A percentile compares a stretch with the other conserved stretches of the same genome.
phyloP scores from a whole-genome alignment of 2,329 filamentous ascomycete genomes.

The Hypoxylon sp. region DNA sequence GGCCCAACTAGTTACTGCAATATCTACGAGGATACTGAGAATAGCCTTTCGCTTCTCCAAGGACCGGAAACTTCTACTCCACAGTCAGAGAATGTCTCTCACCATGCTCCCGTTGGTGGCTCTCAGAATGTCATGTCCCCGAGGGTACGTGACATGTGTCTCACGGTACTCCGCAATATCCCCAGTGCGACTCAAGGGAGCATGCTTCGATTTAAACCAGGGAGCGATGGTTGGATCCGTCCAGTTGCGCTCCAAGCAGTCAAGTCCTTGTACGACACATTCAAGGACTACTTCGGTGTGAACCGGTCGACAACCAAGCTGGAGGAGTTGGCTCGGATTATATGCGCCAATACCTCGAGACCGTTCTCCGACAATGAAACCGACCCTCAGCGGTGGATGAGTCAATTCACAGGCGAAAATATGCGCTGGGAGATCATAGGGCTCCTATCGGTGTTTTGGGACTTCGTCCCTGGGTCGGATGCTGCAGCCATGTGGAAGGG shows the following conservation, averaged over 20 bases:
- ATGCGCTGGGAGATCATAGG: constrained; percentile 63
- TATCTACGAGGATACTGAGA: constrained; percentile 61
- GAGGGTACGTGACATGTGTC: constrained; percentile 56
- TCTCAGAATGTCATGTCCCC: constrained; percentile 36
- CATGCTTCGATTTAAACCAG: constrained; percentile 4
- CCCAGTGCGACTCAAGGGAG: constrained; percentile 48
- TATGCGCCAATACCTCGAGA: constrained; percentile 58
- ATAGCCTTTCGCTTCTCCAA: constrained; percentile 57
- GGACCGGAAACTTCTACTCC: constrained; percentile 33
- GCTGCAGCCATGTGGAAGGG: constrained; percentile 11
- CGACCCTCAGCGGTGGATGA: constrained; percentile 57
- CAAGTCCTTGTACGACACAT: constrained; percentile 53
- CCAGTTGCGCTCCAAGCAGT: constrained; percentile 52
- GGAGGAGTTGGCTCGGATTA: constrained; percentile 55
- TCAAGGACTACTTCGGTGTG: constrained; percentile 51
- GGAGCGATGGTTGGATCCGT: constrained; percentile 52
- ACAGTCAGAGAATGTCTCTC: constrained; percentile 11
- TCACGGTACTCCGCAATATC: constrained; percentile 57
- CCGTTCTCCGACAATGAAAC: constrained; percentile 56
- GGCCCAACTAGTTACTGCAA: constrained; percentile 62
- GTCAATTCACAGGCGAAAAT: constrained; percentile 57
- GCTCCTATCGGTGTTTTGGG: constrained; percentile 55
- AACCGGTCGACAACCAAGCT: constrained; percentile 50
- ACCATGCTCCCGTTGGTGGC: constrained; percentile 11
- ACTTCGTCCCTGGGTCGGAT: constrained; percentile 30